Base-by-base conservation (phyloP, 805 yeast genomes). In the Ogataea parapolymorpha region DNA sequence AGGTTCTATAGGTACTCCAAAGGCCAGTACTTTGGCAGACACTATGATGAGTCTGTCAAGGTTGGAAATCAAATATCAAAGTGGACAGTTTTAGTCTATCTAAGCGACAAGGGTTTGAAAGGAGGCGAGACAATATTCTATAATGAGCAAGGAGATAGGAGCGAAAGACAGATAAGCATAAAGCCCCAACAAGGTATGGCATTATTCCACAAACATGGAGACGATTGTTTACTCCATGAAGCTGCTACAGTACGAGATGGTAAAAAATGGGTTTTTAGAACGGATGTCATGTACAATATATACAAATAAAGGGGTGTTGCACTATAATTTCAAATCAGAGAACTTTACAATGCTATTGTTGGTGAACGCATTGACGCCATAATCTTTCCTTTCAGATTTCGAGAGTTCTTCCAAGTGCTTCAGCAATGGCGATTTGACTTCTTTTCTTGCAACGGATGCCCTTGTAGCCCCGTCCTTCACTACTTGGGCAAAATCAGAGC, bases 71-170 rank as follows among this genome's bases (percentile, higher is more conserved):
- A 20, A 9, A 49, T 35, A 10, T 79, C 85, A 0, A 68, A 63
- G 48, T 80, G 85, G 85, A 80, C 86, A 0, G 55, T 80, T 16
- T 59, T 80, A 28, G 63, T 80, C 1, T 80, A 80, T 50, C 58
- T 80, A 2, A 83, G 82, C 2, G 79, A 64, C 18, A 76, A 71
- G 2, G 80, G 74, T 25, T 71, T 79, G 35, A 45, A 48, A 8
- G 85, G 85, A 12, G 86, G 86, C 0, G 79, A 74, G 14, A 80
- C 86, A 0, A 64, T 74, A 4, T 80, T 80, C 46, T 67, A 78
- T 45, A 41, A 31, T 13, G 26, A 47, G 39, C 41, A 41, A 35
- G 54, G 55, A 13, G 20, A 26, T 6, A 51, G 48, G 2, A 45
- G 54, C 15, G 61, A 62, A 65, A 29, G 26, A 12, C 31, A 25